A percentile compares a stretch with the other conserved stretches of the same genome.
Conservation (phyloP, 2,329 filamentous ascomycete genomes). For the Gnomoniopsis smithogilvyi region DNA sequence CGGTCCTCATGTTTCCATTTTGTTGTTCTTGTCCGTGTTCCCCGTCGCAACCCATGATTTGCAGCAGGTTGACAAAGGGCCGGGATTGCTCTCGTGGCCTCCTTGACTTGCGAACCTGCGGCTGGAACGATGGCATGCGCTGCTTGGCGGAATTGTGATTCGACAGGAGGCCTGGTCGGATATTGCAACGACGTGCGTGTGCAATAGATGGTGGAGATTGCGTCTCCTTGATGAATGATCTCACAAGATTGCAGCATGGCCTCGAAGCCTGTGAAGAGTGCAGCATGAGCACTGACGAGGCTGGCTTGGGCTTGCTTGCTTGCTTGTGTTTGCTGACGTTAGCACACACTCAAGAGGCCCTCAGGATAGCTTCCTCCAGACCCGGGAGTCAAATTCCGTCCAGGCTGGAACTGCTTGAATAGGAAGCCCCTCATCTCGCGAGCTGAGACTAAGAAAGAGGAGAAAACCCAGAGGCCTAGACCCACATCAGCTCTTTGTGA, state of each 20-base stretch:
- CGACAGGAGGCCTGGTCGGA: background rate
- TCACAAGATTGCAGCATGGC: background rate
- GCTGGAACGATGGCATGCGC: background rate
- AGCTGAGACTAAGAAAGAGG: background rate
- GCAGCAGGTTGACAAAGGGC: constrained; percentile 13
- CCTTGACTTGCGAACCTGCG: background rate
- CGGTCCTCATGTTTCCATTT: background rate
- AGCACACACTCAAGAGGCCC: no score
- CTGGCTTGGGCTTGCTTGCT: no score
- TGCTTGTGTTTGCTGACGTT: no score
- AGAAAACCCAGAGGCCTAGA: background rate
- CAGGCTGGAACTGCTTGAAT: no score
- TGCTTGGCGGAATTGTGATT: background rate
- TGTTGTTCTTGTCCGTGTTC: background rate
- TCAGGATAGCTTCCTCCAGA: no score
- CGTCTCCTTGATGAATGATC: background rate
- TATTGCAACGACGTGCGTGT: background rate
- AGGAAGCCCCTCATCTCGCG: background rate
- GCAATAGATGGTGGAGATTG: background rate
- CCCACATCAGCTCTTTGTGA: background rate
- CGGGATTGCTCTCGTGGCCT: background rate
- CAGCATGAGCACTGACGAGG: background rate
- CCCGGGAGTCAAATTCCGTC: no score
- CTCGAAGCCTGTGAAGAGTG: background rate
- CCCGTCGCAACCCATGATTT: background rate